Evolutionary conservation across 352 stramenopile species (phyloP).

Genomic region (Globisporangium iwayamae): DNA sequence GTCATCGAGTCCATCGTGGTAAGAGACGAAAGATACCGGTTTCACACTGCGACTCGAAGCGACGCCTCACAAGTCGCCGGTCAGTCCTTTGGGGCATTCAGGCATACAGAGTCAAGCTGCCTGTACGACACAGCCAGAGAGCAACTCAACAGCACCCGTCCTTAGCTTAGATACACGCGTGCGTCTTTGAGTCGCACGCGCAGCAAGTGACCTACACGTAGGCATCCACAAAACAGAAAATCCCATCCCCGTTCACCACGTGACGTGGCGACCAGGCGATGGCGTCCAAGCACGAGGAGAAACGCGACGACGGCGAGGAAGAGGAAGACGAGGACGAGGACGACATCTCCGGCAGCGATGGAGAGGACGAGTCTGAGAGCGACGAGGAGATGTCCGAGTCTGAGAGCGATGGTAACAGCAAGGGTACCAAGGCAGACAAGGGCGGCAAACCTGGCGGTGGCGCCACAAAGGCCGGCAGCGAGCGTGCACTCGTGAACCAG

Average conservation of each 20-base stretch:
- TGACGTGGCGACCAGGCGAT: neutral
- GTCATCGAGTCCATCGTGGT: neutral
- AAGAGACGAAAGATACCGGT: neutral
- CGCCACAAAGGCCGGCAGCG: slow-evolving; percentile 26
- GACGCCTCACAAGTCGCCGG: slow-evolving; percentile 6
- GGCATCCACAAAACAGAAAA: neutral
- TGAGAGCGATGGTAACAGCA: slow-evolving; percentile 37
- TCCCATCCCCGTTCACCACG: neutral
- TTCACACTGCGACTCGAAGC: slow-evolving; percentile 5
- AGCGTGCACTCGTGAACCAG: slow-evolving; percentile 69
- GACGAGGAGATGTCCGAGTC: slow-evolving; percentile 79
- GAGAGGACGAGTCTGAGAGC: slow-evolving; percentile 40
- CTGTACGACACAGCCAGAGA: neutral
- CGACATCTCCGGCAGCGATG: slow-evolving; percentile 44
- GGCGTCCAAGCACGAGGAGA: slow-evolving; percentile 54
- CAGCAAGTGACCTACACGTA: too few species aligned
- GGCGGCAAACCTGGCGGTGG: slow-evolving; percentile 14
- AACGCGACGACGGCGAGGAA: slow-evolving; percentile 38
- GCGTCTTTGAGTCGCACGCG: too few species aligned
- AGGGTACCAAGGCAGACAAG: slow-evolving; percentile 19
- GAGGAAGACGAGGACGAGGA: slow-evolving; percentile 52
- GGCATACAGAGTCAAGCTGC: neutral
- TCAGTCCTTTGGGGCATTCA: neutral
- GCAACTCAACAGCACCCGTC: too few species aligned
- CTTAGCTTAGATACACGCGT: too few species aligned